Evolutionary conservation across 2,329 filamentous ascomycete species (phyloP), one percentile per base, ranked within the genome.

Genomic region (Pseudogymnoascus sp.): DNA sequence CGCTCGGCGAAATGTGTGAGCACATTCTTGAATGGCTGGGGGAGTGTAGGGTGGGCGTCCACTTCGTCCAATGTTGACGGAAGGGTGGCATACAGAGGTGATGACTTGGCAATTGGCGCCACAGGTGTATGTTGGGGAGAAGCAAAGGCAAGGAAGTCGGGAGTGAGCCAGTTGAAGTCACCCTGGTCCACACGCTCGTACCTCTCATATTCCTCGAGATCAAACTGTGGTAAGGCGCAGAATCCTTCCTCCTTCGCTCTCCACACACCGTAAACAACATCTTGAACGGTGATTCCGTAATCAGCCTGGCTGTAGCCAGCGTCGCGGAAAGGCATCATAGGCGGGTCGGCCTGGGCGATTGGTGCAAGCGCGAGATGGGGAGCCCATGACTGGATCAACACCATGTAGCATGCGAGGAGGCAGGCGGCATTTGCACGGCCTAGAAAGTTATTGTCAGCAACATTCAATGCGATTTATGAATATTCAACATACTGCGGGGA

Each of bases 131-230:
- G 88, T 76, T 97, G 92, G 10, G 95, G 95, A 19, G 93, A 97
- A 50, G 95, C 95, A 75, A 99, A 97, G 21, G 95, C 95, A 61
- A 99, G 84, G 78, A 99, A 99, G 72, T 93, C 82, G 8, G 93
- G 93, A 5, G 93, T 96, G 65, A 99, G 85, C 95, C 95, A 99
- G 84, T 99, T 99, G 88, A 99, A 99, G 78, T 99, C 95, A 67
- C 95, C 95, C 81, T 97, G 92, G 75, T 99, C 95, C 19, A 99
- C 95, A 64, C 95, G 85, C 79, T 99, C 95, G 71, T 86, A 99
- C 74, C 85, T 89, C 78, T 99, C 95, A 75, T 99, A 99, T 84
- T 97, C 91, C 78, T 97, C 93, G 19, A 99, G 83, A 71, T 93
- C 93, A 74, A 99, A 99, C 74, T 95, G 91, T 74, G 96, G 92